phyloP scores from a whole-genome alignment of 495 filamentous ascomycete species.

The Penicillium paradoxum region DNA sequence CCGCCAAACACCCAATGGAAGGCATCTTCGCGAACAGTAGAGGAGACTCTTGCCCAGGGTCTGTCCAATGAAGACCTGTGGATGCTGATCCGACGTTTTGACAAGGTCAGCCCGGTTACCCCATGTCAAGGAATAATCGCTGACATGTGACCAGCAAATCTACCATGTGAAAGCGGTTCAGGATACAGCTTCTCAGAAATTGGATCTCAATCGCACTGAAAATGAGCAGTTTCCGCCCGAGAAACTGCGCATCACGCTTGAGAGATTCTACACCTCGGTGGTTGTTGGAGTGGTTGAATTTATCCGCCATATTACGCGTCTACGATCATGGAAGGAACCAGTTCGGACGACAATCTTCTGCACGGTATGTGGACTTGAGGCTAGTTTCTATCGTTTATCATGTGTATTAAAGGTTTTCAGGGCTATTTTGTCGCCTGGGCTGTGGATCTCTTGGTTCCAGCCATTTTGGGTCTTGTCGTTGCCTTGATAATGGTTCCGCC shows the following conservation, averaged over 20 bases:
- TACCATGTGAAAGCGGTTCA: slow-evolving; percentile 74
- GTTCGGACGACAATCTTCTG: slow-evolving; percentile 64
- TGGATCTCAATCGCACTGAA: slow-evolving; percentile 79
- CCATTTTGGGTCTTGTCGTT: slow-evolving; percentile 52
- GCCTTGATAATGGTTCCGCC: slow-evolving; percentile 63
- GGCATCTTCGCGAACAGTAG: slow-evolving; percentile 13
- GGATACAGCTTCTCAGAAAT: slow-evolving; percentile 47
- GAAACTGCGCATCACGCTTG: slow-evolving; percentile 74
- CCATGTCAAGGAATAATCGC: background rate
- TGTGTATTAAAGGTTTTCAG: slow-evolving; percentile 24
- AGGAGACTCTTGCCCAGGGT: slow-evolving; percentile 36
- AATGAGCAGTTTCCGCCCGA: slow-evolving; percentile 84
- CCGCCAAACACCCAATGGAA: slow-evolving; percentile 20
- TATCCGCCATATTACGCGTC: slow-evolving; percentile 66
- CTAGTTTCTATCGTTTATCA: background rate
- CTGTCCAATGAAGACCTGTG: slow-evolving; percentile 82
- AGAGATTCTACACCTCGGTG: slow-evolving; percentile 80
- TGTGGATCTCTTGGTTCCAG: slow-evolving; percentile 67
- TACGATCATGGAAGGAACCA: slow-evolving; percentile 77
- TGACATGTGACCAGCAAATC: slow-evolving; percentile 61
- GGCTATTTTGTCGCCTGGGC: slow-evolving; percentile 73
- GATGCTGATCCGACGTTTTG: slow-evolving; percentile 73
- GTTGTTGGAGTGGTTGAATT: slow-evolving; percentile 61
- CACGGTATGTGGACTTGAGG: slow-evolving; percentile 33
- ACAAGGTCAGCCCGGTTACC: slow-evolving; percentile 56